Conservation (phyloP, 768 basidiomycete genomes). For the Psilocybe subaeruginosa region DNA sequence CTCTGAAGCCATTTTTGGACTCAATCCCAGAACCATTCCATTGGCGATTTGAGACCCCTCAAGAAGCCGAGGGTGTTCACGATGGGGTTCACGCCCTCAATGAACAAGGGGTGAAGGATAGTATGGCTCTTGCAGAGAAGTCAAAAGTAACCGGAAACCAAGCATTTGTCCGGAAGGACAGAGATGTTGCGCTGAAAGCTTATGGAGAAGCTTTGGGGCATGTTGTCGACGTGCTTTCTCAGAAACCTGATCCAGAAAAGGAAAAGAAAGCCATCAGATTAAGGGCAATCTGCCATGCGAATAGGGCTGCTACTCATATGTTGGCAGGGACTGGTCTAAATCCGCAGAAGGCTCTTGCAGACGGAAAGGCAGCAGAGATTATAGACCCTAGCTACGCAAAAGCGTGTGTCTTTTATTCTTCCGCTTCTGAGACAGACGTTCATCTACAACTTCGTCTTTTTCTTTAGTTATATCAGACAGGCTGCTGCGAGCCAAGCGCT, state of each 20-base stretch:
- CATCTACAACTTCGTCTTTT: background rate
- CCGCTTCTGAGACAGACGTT: too few species aligned
- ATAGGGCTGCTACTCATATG: slow-evolving; percentile 34
- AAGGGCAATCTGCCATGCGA: slow-evolving; percentile 32
- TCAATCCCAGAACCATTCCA: slow-evolving; percentile 38
- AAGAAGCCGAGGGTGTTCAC: slow-evolving; percentile 32
- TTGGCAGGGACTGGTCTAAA: slow-evolving; percentile 29
- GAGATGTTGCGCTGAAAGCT: slow-evolving; percentile 27
- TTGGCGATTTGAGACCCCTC: slow-evolving; percentile 35
- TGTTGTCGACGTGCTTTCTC: slow-evolving; percentile 24
- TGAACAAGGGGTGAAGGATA: slow-evolving; percentile 23
- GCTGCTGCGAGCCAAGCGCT: slow-evolving; percentile 29
- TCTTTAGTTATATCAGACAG: slow-evolving; percentile 33
- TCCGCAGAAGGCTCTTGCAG: slow-evolving; percentile 32
- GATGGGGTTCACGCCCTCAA: slow-evolving; percentile 32
- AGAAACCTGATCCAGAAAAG: slow-evolving; percentile 29
- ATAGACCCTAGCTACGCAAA: slow-evolving; percentile 32
- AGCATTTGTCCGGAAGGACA: slow-evolving; percentile 29
- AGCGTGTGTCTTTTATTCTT: slow-evolving; percentile 25
- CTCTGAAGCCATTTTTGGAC: slow-evolving; percentile 38
- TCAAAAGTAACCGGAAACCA: slow-evolving; percentile 27
- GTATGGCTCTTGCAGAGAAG: slow-evolving; percentile 27
- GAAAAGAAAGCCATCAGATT: slow-evolving; percentile 25
- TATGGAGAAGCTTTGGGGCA: slow-evolving; percentile 32
- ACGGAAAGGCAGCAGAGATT: slow-evolving; percentile 30